Base-by-base conservation (phyloP, 352 stramenopile genomes). In the Pythium apleroticum region DNA sequence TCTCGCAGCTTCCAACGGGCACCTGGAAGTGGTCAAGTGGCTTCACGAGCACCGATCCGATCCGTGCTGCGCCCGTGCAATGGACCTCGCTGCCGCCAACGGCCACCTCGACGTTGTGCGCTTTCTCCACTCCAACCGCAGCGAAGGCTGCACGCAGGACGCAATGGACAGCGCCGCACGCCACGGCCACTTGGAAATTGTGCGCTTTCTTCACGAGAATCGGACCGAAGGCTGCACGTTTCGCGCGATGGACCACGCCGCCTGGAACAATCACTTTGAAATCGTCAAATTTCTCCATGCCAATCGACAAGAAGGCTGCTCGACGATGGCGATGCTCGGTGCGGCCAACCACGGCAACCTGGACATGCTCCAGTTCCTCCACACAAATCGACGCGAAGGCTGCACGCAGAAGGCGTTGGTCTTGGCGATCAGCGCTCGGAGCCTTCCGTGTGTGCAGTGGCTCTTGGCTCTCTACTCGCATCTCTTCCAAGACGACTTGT, bases 121-220 rank as follows among this genome's bases (percentile, higher is more conserved):
- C 31, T 69, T 58, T 31, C 55, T 69, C n/a, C 55, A 68, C 61
- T 17, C 27, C 0, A 48, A 68, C 45, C 61, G 60, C 4, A 22
- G 17, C 0, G 60, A 66, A 66, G 60, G 33, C 39, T 54, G 60
- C 50, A 60, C 60, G 4, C 35, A 43, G 9, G 50, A 59, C 52
- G 53, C 53, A 20, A 68, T 68, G 61, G 45, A 60, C 24, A 30
- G 41, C 11, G 61, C 61, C 0, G 61, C 61, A 3, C 39, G 52
- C 43, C 19, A 56, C 14, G 54, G 54, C 24, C 46, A 63, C 33
- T 30, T 69, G n/a, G 31, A 64, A 9, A 31, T 69, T 5, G 31
- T 69, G 6, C 30, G 14, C 10, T 69, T 63, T 12, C 55, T 69
- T 7, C 55, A 68, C 31, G 28, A n/a, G 4, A 54, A 68, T 35